phyloP scores from a whole-genome alignment of 2,329 filamentous ascomycete genomes.

The Cladosporium sp. region DNA sequence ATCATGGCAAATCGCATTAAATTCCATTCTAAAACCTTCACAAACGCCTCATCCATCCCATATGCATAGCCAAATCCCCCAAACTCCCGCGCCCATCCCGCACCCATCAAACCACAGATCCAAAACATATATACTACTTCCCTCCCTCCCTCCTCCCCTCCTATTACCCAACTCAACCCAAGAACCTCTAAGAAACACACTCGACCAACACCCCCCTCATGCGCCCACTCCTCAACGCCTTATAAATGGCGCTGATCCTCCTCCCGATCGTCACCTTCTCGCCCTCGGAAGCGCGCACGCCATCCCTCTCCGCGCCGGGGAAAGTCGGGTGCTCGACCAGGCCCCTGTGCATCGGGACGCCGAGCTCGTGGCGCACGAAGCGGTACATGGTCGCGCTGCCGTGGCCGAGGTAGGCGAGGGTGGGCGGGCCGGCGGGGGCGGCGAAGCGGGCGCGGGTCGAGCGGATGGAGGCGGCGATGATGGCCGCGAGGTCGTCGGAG shows the following conservation, averaged over 20 bases:
- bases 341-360: conserved; percentile 18
- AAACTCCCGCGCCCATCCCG: no score
- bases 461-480: conserved; percentile 9
- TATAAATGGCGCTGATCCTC: conserved; percentile 20
- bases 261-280: conserved; percentile 18
- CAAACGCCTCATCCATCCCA: no score
- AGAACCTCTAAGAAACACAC: conserved; percentile 10
- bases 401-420: conserved; percentile 15
- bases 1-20: no score
- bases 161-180: no score
- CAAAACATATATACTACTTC: no score
- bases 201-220: conserved; percentile 16
- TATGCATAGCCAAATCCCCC: no score
- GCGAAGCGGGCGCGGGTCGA: conserved; percentile 10
- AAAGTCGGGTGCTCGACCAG: conserved; percentile 22
- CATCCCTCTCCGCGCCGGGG: conserved; percentile 12
- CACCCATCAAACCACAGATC: no score
- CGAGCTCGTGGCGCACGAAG: conserved; percentile 18
- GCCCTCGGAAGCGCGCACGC: conserved; percentile 6
- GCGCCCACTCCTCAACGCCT: conserved; percentile 20
- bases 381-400: conserved; percentile 19
- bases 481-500: background rate
- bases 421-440: conserved; percentile 3
- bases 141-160: no score
- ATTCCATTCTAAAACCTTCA: no score